Conservation (phyloP, 83 land plant species). For the Picea abies region DNA sequence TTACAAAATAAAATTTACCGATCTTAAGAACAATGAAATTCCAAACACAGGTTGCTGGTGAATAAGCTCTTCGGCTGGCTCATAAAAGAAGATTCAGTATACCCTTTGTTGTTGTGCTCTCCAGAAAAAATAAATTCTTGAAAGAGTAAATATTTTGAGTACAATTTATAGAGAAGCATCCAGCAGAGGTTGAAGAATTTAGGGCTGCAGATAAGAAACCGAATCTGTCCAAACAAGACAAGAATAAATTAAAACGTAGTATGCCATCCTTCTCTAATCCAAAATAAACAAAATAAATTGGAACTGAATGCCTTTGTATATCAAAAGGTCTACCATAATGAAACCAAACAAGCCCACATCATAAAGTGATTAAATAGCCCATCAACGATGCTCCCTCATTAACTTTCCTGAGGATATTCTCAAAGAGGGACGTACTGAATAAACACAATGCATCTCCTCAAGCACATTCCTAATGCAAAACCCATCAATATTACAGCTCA, state of each 20-base stretch:
- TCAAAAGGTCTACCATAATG: neutral
- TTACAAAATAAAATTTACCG: neutral
- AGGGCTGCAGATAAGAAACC: neutral
- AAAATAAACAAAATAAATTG: neutral
- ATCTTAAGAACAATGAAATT: neutral
- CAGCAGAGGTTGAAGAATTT: neutral
- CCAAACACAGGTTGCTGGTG: neutral
- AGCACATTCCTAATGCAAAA: neutral
- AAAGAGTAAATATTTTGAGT: neutral
- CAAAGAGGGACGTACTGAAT: neutral
- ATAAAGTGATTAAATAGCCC: neutral
- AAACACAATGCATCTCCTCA: neutral
- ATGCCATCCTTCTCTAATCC: neutral
- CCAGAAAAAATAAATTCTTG: conserved; percentile 15
- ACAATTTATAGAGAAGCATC: conserved; percentile 2
- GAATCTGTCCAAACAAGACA: neutral
- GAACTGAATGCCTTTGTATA: neutral
- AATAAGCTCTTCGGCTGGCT: neutral
- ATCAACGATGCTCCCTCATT: neutral
- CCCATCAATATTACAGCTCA: neutral
- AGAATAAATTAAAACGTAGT: neutral
- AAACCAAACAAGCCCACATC: neutral
- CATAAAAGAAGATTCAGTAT: neutral
- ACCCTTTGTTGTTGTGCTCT: neutral
- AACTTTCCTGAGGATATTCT: neutral